Evolutionary conservation across 2,329 filamentous ascomycete genomes (phyloP).

Genomic region (Hymenoscyphus salicellus): DNA sequence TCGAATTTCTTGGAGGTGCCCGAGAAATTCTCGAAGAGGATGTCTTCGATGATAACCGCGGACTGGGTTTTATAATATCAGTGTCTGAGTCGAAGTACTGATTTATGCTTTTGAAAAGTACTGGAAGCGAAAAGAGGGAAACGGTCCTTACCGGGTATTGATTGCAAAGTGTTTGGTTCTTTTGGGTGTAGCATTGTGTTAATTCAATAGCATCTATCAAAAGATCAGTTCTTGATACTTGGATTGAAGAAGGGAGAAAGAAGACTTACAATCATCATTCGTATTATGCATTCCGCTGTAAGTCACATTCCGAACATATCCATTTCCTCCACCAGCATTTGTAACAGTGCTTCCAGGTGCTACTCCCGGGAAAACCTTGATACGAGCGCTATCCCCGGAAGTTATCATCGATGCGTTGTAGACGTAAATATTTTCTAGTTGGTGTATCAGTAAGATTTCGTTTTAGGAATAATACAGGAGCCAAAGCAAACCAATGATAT

Average conservation of each 20-base stretch:
- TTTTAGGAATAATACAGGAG: neutral
- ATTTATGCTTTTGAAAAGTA: too few relatives aligned
- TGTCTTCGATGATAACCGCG: constrained; percentile 49
- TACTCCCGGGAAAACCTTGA: constrained; percentile 56
- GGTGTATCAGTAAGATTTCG: neutral
- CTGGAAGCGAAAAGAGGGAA: too few relatives aligned
- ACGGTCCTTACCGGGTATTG: constrained; percentile 54
- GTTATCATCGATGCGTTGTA: constrained; percentile 50
- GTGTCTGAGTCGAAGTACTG: too few relatives aligned
- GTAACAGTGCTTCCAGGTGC: constrained; percentile 49
- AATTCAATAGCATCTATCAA: constrained; percentile 18
- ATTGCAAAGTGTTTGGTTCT: constrained; percentile 56
- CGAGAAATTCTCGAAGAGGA: constrained; percentile 52
- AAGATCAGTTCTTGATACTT: neutral
- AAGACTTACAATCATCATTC: constrained; percentile 50
- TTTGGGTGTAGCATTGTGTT: constrained; percentile 58
- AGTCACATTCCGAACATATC: constrained; percentile 59
- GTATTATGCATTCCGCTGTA: constrained; percentile 54
- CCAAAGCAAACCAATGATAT: constrained; percentile 30
- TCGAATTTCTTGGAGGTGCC: constrained; percentile 47
- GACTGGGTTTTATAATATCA: constrained; percentile 27
- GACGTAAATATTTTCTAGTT: constrained; percentile 60
- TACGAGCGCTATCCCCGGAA: constrained; percentile 57
- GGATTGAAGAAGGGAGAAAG: neutral
- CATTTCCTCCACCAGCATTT: constrained; percentile 57